Percentiles rank a stretch among this genome's conserved stretches.
phyloP scores from a whole-genome alignment of 805 yeast species.

The Groenewaldozyma tartarivorans region DNA sequence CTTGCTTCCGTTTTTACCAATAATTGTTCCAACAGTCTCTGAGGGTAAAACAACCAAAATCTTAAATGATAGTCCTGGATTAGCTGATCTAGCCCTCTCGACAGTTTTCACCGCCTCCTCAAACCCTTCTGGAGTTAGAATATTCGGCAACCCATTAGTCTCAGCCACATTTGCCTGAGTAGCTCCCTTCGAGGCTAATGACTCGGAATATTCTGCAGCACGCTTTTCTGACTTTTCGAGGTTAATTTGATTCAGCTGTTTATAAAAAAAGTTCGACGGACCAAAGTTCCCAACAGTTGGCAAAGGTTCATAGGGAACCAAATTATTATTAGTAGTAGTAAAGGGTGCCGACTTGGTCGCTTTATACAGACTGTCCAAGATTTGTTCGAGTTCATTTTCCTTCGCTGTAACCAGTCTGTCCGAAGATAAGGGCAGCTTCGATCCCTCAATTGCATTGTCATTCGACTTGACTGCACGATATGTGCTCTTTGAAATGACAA shows the following conservation, averaged over 20 bases:
- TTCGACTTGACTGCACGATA: background rate
- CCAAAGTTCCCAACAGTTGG: background rate
- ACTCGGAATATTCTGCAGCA: background rate
- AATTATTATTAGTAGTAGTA: background rate
- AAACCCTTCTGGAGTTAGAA: no score
- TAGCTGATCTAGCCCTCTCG: no score
- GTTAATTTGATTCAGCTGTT: background rate
- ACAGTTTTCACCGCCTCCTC: no score
- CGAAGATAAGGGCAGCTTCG: background rate
- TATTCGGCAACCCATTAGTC: no score
- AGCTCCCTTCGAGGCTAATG: no score
- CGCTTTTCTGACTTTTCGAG: background rate
- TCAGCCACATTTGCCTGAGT: no score
- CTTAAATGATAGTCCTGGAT: no score
- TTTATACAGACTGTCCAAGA: background rate
- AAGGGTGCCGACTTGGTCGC: background rate
- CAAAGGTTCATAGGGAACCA: background rate
- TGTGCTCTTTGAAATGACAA: background rate
- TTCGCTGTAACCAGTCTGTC: background rate
- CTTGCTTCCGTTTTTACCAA: conserved; percentile 74
- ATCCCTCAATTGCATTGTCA: no score
- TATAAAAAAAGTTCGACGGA: background rate
- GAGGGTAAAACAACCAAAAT: no score
- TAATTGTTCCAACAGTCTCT: conserved; percentile 54
- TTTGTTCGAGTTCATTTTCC: background rate